Evolutionary conservation across 108 stramenopile species (phyloP).

Genomic region (Cyclostephanos tholiformis): DNA sequence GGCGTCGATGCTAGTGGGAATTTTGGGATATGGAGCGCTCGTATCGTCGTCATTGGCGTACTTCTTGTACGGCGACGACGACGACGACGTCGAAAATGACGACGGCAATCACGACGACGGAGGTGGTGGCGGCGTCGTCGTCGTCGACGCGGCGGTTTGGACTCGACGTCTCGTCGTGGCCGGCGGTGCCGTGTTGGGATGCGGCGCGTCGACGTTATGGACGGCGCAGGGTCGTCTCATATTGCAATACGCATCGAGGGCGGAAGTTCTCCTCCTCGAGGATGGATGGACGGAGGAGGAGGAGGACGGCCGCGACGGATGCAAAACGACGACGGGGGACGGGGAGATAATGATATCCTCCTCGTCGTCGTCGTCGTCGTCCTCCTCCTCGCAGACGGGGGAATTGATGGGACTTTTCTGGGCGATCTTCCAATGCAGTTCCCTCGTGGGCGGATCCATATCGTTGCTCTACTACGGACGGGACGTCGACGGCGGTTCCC

Average conservation of each 20-base stretch:
- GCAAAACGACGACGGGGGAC: background rate
- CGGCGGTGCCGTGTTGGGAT: conserved; percentile 46
- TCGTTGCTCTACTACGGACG: conserved; percentile 50
- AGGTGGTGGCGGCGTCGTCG: background rate
- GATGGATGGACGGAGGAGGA: too few relatives aligned
- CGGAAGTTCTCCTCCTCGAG: conserved; percentile 2
- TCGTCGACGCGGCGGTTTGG: conserved; percentile 19
- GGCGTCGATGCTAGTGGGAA: conserved; percentile 46
- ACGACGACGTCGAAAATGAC: conserved; percentile 1
- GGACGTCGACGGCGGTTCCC: conserved; percentile 4
- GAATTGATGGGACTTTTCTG: conserved; percentile 58
- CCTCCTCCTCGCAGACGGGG: conserved; percentile 23
- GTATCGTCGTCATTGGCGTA: conserved; percentile 46
- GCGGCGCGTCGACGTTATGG: conserved; percentile 58
- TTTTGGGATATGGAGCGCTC: conserved; percentile 48
- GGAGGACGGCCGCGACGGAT: background rate
- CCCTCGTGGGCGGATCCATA: conserved; percentile 54
- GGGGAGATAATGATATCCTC: too few relatives aligned
- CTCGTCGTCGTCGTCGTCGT: too few relatives aligned
- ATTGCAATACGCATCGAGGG: conserved; percentile 47
- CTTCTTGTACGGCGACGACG: conserved; percentile 34
- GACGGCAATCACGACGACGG: background rate
- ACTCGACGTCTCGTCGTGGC: conserved; percentile 39
- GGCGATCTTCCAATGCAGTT: conserved; percentile 55
- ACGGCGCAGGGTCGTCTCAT: conserved; percentile 56